Conservation (phyloP, 495 filamentous ascomycete genomes). For the Xylaria grammica region DNA sequence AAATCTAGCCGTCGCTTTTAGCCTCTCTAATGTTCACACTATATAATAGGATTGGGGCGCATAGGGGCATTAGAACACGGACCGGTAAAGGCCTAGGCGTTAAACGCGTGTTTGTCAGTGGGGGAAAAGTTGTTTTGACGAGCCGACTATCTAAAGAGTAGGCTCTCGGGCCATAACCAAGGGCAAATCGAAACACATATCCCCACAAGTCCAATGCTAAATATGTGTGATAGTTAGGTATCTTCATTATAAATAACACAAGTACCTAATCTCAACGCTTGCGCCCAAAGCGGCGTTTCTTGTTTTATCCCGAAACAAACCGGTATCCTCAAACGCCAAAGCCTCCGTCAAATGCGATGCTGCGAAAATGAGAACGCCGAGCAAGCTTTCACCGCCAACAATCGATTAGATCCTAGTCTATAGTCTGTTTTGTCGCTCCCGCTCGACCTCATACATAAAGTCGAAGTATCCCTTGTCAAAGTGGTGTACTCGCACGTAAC, state of each 20-base stretch:
- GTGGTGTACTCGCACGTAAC: constrained; percentile 97
- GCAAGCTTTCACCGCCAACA: constrained; percentile 22
- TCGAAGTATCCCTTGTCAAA: constrained; percentile 99
- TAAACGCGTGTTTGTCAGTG: too few relatives aligned
- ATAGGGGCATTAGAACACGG: too few relatives aligned
- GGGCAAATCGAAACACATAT: background rate
- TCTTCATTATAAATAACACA: constrained; percentile 37
- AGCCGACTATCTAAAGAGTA: background rate
- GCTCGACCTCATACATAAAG: constrained; percentile 97
- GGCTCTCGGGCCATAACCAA: background rate
- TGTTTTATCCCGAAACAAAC: constrained; percentile 34
- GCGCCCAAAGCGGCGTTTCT: constrained; percentile 21
- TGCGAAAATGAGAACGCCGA: constrained; percentile 32
- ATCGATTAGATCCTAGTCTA: constrained; percentile 25
- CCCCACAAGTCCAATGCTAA: background rate
- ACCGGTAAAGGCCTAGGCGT: too few relatives aligned
- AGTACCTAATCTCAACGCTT: constrained; percentile 25
- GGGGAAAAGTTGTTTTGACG: too few relatives aligned
- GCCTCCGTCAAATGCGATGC: constrained; percentile 38
- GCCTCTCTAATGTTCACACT: too few relatives aligned
- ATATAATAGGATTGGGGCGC: too few relatives aligned
- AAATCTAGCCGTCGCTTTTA: too few relatives aligned
- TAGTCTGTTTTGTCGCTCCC: constrained; percentile 45
- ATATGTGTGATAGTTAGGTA: constrained; percentile 22
- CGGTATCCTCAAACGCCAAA: constrained; percentile 37